Conservation (phyloP, 1,284 basidiomycete species). For the Marasmius tenuissimus region DNA sequence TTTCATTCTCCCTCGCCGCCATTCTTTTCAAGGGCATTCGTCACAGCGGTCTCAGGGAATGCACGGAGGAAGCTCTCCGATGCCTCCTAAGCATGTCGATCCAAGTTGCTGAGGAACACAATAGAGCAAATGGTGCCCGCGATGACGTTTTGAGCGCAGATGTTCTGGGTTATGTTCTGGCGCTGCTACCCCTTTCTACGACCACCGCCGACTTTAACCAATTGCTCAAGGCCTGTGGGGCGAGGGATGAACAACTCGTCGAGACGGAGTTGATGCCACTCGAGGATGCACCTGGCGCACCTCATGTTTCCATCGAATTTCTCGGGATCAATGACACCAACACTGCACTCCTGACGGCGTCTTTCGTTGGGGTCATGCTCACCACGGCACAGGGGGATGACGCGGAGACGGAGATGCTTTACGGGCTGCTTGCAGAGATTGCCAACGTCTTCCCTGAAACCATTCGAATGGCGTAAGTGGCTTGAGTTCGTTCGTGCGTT, state of each 20-base stretch:
- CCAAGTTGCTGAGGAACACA: constrained; percentile 19
- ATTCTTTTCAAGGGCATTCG: constrained; percentile 87
- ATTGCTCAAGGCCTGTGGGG: constrained; percentile 62
- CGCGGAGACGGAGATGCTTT: constrained; percentile 80
- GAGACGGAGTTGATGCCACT: constrained; percentile 29
- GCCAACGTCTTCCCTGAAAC: constrained; percentile 71
- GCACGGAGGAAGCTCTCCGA: constrained; percentile 57
- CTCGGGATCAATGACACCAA: constrained; percentile 67
- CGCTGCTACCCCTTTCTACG: constrained; percentile 71
- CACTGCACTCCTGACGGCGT: constrained; percentile 71
- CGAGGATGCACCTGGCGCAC: constrained; percentile 52
- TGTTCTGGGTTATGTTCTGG: constrained; percentile 80
- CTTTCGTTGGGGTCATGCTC: constrained; percentile 78
- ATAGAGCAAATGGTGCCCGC: constrained; percentile 33
- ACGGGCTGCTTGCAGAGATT: constrained; percentile 76
- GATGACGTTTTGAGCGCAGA: constrained; percentile 53
- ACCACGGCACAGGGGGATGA: constrained; percentile 80
- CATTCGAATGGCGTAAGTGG: constrained; percentile 70
- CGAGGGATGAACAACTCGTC: constrained; percentile 49
- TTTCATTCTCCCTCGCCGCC: constrained; percentile 80
- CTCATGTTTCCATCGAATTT: constrained; percentile 55
- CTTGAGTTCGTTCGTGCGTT: constrained; percentile 5
- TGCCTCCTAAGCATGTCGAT: constrained; percentile 60
- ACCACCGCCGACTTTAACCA: constrained; percentile 53
- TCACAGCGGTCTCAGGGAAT: constrained; percentile 59